These are phyloP conservation scores for Hypoxylon fuscum DNA, from an alignment of 495 filamentous ascomycete genomes.

Conservation along the genomic window DNA sequence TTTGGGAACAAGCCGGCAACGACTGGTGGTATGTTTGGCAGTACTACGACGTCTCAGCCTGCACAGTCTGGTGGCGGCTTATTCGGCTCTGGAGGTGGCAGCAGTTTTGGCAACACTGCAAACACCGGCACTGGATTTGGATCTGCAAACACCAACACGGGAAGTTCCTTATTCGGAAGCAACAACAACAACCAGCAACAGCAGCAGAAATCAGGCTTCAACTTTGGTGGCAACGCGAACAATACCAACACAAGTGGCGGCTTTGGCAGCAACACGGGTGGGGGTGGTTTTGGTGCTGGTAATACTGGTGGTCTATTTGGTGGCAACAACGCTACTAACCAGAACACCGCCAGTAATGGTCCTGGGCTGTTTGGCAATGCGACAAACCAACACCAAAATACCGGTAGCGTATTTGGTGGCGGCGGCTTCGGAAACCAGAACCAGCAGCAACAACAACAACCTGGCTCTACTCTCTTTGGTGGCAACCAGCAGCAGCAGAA, in stretches of 20 bases:
- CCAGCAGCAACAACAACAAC: conserved; percentile 65
- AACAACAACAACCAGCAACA: conserved; percentile 26
- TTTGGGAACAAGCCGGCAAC: conserved; percentile 59
- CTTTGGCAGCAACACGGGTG: conserved; percentile 54
- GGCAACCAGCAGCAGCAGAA: conserved; percentile 41
- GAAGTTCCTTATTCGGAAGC: conserved; percentile 44
- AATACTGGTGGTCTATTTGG: conserved; percentile 46
- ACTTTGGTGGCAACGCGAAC: conserved; percentile 48
- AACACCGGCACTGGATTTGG: conserved; percentile 49
- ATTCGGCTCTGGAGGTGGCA: conserved; percentile 62
- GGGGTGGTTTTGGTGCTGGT: conserved; percentile 41
- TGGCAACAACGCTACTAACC: conserved; percentile 47
- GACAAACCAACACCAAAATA: conserved; percentile 57
- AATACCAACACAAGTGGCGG: conserved; percentile 46
- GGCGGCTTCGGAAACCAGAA: conserved; percentile 50
- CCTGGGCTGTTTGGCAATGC: conserved; percentile 55
- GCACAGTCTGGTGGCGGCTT: conserved; percentile 45
- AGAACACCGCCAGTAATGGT: conserved; percentile 37
- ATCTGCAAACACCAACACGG: conserved; percentile 34
- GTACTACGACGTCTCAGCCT: conserved; percentile 53
- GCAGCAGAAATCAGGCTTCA: conserved; percentile 44
- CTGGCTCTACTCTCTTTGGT: conserved; percentile 71
- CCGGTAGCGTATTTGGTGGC: conserved; percentile 37
- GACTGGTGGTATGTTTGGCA: conserved; percentile 58
- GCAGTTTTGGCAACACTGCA: conserved; percentile 34